These are phyloP conservation scores for Sicyos baderoa DNA, from an alignment of 306 rosid species.

Conservation along the genomic window DNA sequence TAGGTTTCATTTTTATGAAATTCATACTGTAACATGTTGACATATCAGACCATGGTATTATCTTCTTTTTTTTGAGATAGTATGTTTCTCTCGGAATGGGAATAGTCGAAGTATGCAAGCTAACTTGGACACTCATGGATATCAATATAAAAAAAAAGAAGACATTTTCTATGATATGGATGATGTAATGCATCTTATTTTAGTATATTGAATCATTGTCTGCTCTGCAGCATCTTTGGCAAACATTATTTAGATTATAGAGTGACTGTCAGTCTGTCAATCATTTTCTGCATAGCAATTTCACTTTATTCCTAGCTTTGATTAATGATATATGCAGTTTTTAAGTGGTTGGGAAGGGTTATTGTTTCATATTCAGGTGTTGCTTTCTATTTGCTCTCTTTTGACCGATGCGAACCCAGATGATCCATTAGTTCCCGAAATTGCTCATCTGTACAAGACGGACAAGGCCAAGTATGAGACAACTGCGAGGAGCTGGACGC, in stretches of 20 bases:
- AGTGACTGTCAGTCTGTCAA: neutral
- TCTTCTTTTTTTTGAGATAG: neutral
- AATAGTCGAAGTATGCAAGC: too few species aligned
- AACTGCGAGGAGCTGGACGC: conserved; percentile 86
- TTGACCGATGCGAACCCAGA: conserved; percentile 92
- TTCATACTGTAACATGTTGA: conserved; percentile 10
- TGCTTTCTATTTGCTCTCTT: conserved; percentile 77
- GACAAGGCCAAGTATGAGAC: conserved; percentile 73
- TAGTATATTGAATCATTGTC: conserved; percentile 1
- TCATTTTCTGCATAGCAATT: neutral
- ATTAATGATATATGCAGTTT: conserved; percentile 28
- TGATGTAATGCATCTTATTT: neutral
- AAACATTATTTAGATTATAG: neutral
- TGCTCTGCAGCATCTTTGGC: neutral
- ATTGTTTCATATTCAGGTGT: conserved; percentile 35
- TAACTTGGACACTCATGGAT: too few species aligned
- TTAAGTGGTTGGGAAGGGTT: conserved; percentile 58
- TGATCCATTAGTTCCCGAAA: conserved; percentile 77
- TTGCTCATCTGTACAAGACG: conserved; percentile 78
- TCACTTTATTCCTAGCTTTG: neutral
- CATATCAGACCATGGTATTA: neutral
- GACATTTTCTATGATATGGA: neutral
- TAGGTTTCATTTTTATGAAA: neutral
- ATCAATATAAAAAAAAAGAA: neutral
- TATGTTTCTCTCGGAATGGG: neutral